A percentile compares a stretch with the other conserved stretches of the same genome.
Evolutionary conservation across 306 rosid species (phyloP).

Genomic region (Betula pendula): DNA sequence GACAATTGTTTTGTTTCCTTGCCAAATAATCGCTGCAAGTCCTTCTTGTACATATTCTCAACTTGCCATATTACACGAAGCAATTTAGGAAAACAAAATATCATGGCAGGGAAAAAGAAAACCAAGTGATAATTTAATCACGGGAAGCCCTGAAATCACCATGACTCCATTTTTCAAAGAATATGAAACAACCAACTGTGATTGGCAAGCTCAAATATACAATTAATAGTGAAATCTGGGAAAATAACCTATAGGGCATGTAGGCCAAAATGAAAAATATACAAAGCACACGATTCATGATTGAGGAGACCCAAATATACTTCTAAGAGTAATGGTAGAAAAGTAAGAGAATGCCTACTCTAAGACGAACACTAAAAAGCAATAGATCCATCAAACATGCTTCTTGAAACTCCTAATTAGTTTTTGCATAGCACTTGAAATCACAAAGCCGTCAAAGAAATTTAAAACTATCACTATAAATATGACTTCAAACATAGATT

Average conservation of each 20-base stretch:
- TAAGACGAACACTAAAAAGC: not conserved
- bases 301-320: not conserved
- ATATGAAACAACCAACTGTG: no score
- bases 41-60: constrained; percentile 58
- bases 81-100: not conserved
- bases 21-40: constrained; percentile 78
- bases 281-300: no score
- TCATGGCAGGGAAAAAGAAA: not conserved
- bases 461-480: not conserved
- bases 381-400: not conserved
- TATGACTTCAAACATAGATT: not conserved
- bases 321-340: not conserved
- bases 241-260: not conserved
- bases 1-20: constrained; percentile 80
- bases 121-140: not conserved
- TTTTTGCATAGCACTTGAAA: not conserved
- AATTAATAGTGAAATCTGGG: not conserved
- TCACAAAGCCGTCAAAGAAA: not conserved
- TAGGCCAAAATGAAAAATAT: not conserved
- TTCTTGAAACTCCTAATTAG: not conserved
- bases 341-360: not conserved
- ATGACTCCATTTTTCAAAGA: no score
- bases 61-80: constrained; percentile 21
- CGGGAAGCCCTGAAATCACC: no score
- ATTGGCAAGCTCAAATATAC: no score